A percentile compares a stretch with the other conserved stretches of the same genome.
These are phyloP conservation scores for Astrothelium macrocarpum DNA, from an alignment of 495 filamentous ascomycete genomes.

Conservation along the genomic window DNA sequence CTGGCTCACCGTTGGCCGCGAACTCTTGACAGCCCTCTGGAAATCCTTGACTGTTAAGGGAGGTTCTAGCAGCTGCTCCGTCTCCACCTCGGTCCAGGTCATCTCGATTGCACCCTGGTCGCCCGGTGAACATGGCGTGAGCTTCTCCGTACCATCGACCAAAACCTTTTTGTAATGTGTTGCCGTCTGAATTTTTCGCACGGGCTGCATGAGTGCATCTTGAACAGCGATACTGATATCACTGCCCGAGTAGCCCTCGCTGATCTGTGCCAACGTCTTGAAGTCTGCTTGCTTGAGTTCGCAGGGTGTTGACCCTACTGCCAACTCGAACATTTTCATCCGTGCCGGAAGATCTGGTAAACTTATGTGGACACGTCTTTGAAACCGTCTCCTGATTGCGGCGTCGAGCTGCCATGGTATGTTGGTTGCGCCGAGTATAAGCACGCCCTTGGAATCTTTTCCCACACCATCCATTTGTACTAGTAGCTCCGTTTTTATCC, in stretches of 20 bases:
- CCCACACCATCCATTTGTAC: slow-evolving; percentile 99
- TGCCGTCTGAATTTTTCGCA: slow-evolving; percentile 93
- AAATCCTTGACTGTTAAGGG: slow-evolving; percentile 85
- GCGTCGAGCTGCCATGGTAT: slow-evolving; percentile 99
- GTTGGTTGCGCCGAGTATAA: slow-evolving; percentile 95
- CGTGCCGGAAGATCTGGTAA: slow-evolving; percentile 80
- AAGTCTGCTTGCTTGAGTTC: slow-evolving; percentile 72
- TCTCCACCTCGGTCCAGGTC: slow-evolving; percentile 81
- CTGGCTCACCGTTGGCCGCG: slow-evolving; percentile 77
- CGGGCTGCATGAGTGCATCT: slow-evolving; percentile 95
- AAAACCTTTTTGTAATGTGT: slow-evolving; percentile 94
- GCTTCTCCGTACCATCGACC: slow-evolving; percentile 59
- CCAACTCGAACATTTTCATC: slow-evolving; percentile 94
- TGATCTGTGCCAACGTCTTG: slow-evolving; percentile 63
- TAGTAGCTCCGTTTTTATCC: slow-evolving; percentile 96
- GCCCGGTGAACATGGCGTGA: slow-evolving; percentile 91
- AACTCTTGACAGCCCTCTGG: slow-evolving; percentile 78
- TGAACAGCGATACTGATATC: slow-evolving; percentile 97
- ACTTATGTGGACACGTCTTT: slow-evolving; percentile 89
- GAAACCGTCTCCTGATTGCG: slow-evolving; percentile 95
- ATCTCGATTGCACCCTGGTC: slow-evolving; percentile 79
- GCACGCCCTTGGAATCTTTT: slow-evolving; percentile 81
- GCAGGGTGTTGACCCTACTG: slow-evolving; percentile 83
- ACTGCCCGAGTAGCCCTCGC: slow-evolving; percentile 88
- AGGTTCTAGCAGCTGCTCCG: slow-evolving; percentile 76